Percentiles rank a stretch among this genome's conserved stretches.
Evolutionary conservation across 1,284 basidiomycete species (phyloP).

Genomic region (Rhodotorula sp.): DNA sequence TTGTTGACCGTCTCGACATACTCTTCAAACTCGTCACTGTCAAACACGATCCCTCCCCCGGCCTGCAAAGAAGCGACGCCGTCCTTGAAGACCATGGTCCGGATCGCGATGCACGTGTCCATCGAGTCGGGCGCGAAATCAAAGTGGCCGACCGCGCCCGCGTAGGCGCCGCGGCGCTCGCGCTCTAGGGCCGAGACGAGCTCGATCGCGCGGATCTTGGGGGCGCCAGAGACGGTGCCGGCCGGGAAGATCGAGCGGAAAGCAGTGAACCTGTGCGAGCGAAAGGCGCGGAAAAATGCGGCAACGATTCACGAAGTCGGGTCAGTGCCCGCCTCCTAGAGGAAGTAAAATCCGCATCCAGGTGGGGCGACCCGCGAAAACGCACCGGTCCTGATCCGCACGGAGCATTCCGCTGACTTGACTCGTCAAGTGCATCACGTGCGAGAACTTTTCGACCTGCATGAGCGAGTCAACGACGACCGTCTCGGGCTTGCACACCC

Average conservation of each 20-base stretch:
- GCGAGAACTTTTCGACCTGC: slow-evolving; percentile 91
- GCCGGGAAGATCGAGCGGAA: slow-evolving; percentile 99
- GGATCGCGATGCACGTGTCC: slow-evolving; percentile 98
- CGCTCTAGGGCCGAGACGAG: slow-evolving; percentile 82
- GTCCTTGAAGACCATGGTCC: slow-evolving; percentile 92
- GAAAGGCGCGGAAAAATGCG: background rate
- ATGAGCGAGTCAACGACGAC: slow-evolving; percentile 96
- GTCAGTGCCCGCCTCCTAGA: no score
- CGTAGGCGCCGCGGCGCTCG: slow-evolving; percentile 91
- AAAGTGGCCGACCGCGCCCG: slow-evolving; percentile 94
- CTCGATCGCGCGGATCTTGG: slow-evolving; percentile 98
- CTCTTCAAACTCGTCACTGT: slow-evolving; percentile 96
- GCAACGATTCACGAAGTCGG: no score
- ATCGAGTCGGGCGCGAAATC: slow-evolving; percentile 93
- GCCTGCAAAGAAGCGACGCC: slow-evolving; percentile 81
- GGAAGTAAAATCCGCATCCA: no score
- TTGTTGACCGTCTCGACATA: slow-evolving; percentile 96
- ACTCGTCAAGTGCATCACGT: slow-evolving; percentile 96
- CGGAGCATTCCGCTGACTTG: slow-evolving; percentile 88
- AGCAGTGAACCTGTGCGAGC: slow-evolving; percentile 76
- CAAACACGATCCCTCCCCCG: slow-evolving; percentile 95
- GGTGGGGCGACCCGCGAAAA: no score
- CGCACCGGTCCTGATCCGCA: slow-evolving; percentile 73
- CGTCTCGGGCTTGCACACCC: slow-evolving; percentile 90
- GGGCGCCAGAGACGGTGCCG: slow-evolving; percentile 97